phyloP scores from a whole-genome alignment of 1,139 yeast genomes.

The Spathaspora jeffriesii region DNA sequence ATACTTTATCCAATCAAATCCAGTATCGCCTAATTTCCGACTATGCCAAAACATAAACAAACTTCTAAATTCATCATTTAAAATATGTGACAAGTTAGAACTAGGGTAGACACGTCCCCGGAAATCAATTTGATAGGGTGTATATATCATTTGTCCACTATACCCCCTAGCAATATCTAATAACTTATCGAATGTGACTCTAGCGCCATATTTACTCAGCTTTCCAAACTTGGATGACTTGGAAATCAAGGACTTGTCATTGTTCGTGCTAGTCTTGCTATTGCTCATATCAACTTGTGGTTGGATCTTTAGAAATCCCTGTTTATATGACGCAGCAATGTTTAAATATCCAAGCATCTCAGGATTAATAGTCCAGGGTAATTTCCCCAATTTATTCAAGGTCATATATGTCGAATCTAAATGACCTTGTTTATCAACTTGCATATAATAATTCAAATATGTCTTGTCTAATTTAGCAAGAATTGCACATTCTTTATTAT shows the following conservation, averaged over 20 bases:
- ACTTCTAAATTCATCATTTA: slow-evolving; percentile 35
- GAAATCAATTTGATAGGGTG: slow-evolving; percentile 43
- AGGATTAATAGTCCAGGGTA: slow-evolving; percentile 40
- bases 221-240: no score
- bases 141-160: slow-evolving; percentile 39
- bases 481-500: slow-evolving; percentile 21
- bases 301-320: slow-evolving; percentile 28
- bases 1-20: slow-evolving; percentile 41
- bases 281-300: slow-evolving; percentile 6
- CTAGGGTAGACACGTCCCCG: slow-evolving; percentile 45
- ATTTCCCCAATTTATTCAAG: slow-evolving; percentile 28
- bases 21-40: slow-evolving; percentile 33
- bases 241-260: no score
- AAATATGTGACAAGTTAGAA: slow-evolving; percentile 37
- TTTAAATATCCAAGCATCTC: slow-evolving; percentile 24
- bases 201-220: not conserved
- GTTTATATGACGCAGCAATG: slow-evolving; percentile 17
- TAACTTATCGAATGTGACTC: slow-evolving; percentile 17
- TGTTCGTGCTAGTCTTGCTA: slow-evolving; percentile 15
- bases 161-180: slow-evolving; percentile 26
- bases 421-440: slow-evolving; percentile 34
- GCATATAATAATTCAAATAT: slow-evolving; percentile 21
- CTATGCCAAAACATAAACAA: slow-evolving; percentile 41
- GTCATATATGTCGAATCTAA: slow-evolving; percentile 30
- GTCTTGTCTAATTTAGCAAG: slow-evolving; percentile 22